A percentile compares a stretch with the other conserved stretches of the same genome.
These are phyloP conservation scores for Penicillium argentinense DNA, from an alignment of 495 filamentous ascomycete species.

Conservation along the genomic window DNA sequence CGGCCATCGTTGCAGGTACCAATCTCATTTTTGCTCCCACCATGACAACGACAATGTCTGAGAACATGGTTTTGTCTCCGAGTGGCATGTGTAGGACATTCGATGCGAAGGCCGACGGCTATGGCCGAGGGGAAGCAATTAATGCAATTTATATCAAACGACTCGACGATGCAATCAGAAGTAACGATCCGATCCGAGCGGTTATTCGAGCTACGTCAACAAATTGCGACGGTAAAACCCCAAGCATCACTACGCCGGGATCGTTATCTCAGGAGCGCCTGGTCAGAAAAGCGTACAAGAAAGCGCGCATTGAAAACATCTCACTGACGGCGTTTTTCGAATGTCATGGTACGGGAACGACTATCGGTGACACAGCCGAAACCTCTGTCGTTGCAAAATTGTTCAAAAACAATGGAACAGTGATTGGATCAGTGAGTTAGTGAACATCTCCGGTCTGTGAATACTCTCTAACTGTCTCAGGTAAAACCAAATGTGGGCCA, in stretches of 20 bases:
- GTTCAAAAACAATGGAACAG: neutral
- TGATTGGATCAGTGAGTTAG: neutral
- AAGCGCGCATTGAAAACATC: neutral
- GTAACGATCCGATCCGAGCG: neutral
- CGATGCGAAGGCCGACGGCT: conserved; percentile 56
- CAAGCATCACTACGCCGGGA: neutral
- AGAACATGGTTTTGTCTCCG: conserved; percentile 19
- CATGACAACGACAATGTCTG: conserved; percentile 26
- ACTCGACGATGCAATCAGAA: conserved; percentile 17
- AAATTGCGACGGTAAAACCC: neutral
- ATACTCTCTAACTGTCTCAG: too few relatives aligned
- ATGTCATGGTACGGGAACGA: neutral
- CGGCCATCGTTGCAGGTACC: conserved; percentile 38
- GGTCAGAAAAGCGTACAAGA: neutral
- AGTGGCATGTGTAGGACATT: conserved; percentile 51
- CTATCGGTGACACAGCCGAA: neutral
- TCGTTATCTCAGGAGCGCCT: neutral
- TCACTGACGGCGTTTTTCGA: neutral
- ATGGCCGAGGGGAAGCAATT: conserved; percentile 55
- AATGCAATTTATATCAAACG: conserved; percentile 31
- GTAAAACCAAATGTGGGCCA: neutral
- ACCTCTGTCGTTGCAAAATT: neutral
- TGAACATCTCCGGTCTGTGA: neutral
- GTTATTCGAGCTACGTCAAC: neutral
- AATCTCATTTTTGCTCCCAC: conserved; percentile 39